Conservation (phyloP, 345 rosid genomes). For the Melastoma malabathricum region DNA sequence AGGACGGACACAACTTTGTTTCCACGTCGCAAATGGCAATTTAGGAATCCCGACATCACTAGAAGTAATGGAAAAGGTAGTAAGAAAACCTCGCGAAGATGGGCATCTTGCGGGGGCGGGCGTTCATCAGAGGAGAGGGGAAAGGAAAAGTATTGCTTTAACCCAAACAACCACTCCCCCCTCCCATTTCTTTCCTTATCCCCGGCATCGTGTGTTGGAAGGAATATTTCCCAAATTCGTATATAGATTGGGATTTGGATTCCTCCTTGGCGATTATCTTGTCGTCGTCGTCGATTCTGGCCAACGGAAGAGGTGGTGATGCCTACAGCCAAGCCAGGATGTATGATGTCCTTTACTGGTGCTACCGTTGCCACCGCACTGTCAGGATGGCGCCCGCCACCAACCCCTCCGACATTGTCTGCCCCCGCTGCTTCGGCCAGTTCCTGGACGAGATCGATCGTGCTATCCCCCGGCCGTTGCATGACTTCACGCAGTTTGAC, state of each 20-base stretch:
- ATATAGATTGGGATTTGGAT: background rate
- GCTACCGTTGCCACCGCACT: slow-evolving; percentile 55
- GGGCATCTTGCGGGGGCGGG: too few species aligned
- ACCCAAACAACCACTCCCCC: background rate
- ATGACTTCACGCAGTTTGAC: slow-evolving; percentile 46
- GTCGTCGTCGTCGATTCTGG: background rate
- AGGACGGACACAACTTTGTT: too few species aligned
- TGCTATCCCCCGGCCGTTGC: slow-evolving; percentile 29
- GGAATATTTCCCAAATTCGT: too few species aligned
- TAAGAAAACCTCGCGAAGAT: too few species aligned
- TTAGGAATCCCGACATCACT: too few species aligned
- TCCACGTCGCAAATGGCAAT: too few species aligned
- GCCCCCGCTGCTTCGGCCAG: slow-evolving; percentile 53
- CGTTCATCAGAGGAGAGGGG: too few species aligned
- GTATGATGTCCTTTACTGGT: slow-evolving; percentile 53
- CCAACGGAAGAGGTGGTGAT: background rate
- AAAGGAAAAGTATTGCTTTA: too few species aligned
- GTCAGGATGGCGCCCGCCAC: slow-evolving; percentile 33
- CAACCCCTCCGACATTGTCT: slow-evolving; percentile 26
- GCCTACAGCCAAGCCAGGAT: slow-evolving; percentile 1
- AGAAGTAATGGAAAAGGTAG: too few species aligned
- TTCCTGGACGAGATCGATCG: slow-evolving; percentile 35
- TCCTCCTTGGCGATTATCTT: background rate
- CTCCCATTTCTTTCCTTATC: too few species aligned
- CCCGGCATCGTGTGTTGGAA: too few species aligned